phyloP scores from a whole-genome alignment of 2,329 filamentous ascomycete genomes.

The Xylaria sp. region DNA sequence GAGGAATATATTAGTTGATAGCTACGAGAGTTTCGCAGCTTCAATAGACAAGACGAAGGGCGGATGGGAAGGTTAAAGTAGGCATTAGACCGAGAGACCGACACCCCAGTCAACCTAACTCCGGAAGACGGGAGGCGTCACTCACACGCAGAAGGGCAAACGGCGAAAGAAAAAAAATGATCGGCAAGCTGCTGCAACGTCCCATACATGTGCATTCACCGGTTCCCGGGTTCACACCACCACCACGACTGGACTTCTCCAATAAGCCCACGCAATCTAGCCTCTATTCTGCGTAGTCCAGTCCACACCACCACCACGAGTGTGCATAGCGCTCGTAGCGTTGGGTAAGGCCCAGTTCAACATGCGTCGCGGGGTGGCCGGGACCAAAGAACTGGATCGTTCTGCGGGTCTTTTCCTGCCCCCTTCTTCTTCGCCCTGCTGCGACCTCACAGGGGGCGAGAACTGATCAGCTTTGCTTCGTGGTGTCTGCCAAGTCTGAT shows the following conservation, averaged over 20 bases:
- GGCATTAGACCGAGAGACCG: conserved; percentile 12
- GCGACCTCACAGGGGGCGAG: conserved; percentile 12
- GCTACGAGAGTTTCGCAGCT: conserved; percentile 11
- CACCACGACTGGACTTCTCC: conserved; percentile 9
- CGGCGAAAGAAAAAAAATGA: conserved; percentile 8
- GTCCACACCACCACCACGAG: conserved; percentile 28
- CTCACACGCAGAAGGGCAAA: conserved; percentile 15
- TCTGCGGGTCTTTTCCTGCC: not conserved
- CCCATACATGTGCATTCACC: conserved; percentile 6
- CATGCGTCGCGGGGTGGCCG: conserved; percentile 30
- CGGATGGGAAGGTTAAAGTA: conserved; percentile 12
- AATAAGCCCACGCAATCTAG: not conserved
- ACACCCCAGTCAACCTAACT: not conserved
- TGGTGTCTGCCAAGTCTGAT: not conserved
- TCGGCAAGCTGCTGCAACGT: conserved; percentile 24
- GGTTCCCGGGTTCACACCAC: conserved; percentile 25
- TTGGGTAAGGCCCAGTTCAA: conserved; percentile 6
- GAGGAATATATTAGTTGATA: not conserved
- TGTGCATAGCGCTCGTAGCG: not conserved
- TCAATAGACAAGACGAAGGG: conserved; percentile 1
- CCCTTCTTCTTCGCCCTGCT: not conserved
- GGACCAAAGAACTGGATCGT: conserved; percentile 25
- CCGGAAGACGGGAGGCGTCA: conserved; percentile 18
- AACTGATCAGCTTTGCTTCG: not conserved
- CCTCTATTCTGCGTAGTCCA: not conserved